phyloP scores from a whole-genome alignment of 495 filamentous ascomycete genomes.

The Penicillium subrubescens region DNA sequence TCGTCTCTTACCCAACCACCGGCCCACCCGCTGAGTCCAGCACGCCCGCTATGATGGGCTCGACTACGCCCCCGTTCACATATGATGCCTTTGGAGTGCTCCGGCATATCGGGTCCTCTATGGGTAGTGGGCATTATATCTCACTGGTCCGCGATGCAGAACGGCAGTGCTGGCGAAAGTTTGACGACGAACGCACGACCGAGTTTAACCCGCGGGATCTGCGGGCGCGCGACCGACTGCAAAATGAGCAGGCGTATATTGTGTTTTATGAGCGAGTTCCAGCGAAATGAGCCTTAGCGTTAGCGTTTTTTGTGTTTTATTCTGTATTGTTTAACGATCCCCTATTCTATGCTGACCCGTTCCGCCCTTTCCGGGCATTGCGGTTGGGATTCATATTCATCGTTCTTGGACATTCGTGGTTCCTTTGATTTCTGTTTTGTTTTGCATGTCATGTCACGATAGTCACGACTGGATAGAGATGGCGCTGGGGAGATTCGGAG shows the following conservation, averaged over 20 bases:
- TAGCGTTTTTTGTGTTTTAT: slow-evolving; percentile 12
- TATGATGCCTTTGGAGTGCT: slow-evolving; percentile 76
- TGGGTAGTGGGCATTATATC: slow-evolving; percentile 72
- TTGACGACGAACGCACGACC: slow-evolving; percentile 61
- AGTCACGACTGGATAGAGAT: slow-evolving; percentile 25
- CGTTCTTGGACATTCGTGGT: not conserved
- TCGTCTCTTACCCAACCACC: slow-evolving; percentile 43
- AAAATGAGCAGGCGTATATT: slow-evolving; percentile 69
- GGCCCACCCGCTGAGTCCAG: slow-evolving; percentile 29
- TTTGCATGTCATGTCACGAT: slow-evolving; percentile 31
- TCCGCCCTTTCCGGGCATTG: slow-evolving; percentile 13
- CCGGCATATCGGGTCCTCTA: slow-evolving; percentile 63
- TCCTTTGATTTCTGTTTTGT: not conserved
- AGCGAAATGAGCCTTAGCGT: slow-evolving; percentile 47
- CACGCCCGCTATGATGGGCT: slow-evolving; percentile 18
- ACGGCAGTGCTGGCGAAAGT: slow-evolving; percentile 63
- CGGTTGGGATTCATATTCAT: not conserved
- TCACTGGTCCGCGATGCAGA: slow-evolving; percentile 63
- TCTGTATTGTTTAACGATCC: slow-evolving; percentile 4
- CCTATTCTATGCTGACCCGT: slow-evolving; percentile 31
- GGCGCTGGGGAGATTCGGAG: slow-evolving; percentile 7
- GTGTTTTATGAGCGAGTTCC: slow-evolving; percentile 64
- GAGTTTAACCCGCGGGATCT: slow-evolving; percentile 61
- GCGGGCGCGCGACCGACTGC: slow-evolving; percentile 47
- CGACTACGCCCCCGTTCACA: slow-evolving; percentile 63